Conservation (phyloP, 78 protist genomes). For the Bodo saltans region DNA sequence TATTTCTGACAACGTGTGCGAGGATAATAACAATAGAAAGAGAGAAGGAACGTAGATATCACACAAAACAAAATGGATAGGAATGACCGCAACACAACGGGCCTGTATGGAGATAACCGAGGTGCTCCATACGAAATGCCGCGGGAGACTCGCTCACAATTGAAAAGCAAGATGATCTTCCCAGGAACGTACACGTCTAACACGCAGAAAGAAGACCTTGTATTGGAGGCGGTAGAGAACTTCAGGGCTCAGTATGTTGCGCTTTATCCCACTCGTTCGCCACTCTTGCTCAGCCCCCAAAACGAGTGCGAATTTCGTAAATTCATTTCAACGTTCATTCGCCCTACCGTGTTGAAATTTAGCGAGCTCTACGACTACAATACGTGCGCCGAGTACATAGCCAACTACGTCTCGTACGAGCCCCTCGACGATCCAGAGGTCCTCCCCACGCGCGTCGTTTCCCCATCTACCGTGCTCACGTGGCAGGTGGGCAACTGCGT, state of each 20-base stretch:
- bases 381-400: slow-evolving; percentile 39
- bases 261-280: slow-evolving; percentile 37
- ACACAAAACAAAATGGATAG: not conserved
- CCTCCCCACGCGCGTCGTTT: slow-evolving; percentile 38
- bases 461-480: slow-evolving; percentile 43
- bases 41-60: too few relatives aligned
- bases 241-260: slow-evolving; percentile 38
- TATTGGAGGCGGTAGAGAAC: slow-evolving; percentile 27
- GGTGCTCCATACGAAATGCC: not conserved
- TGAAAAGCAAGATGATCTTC: not conserved
- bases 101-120: not conserved
- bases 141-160: not conserved
- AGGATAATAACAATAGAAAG: too few relatives aligned
- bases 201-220: slow-evolving; percentile 29
- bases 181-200: slow-evolving; percentile 8
- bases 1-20: too few relatives aligned
- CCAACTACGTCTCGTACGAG: slow-evolving; percentile 55
- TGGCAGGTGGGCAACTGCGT: slow-evolving; percentile 61
- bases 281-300: slow-evolving; percentile 29
- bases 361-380: slow-evolving; percentile 44
- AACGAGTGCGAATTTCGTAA: slow-evolving; percentile 36
- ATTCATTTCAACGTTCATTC: slow-evolving; percentile 48
- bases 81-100: not conserved
- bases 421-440: slow-evolving; percentile 47
- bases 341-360: slow-evolving; percentile 59